These are phyloP conservation scores for Microsporum canis DNA, from an alignment of 2,329 filamentous ascomycete species.

Conservation along the genomic window DNA sequence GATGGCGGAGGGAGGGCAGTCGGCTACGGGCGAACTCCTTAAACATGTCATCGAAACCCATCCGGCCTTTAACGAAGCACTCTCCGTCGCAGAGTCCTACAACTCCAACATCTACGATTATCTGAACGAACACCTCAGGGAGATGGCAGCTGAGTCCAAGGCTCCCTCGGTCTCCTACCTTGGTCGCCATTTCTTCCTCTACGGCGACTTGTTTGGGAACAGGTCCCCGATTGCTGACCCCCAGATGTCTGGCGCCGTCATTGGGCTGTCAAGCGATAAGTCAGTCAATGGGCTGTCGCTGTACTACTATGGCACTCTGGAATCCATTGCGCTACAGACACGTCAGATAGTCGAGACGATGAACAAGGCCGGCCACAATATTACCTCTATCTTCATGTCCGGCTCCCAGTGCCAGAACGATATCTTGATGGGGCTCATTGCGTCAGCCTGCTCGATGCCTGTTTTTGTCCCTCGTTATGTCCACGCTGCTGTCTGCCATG, in stretches of 20 bases:
- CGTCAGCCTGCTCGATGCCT: constrained; percentile 81
- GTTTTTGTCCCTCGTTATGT: constrained; percentile 90
- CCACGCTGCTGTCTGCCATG: constrained; percentile 89
- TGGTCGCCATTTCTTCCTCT: constrained; percentile 93
- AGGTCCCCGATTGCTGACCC: constrained; percentile 86
- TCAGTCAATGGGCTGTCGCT: constrained; percentile 76
- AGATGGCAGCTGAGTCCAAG: constrained; percentile 55
- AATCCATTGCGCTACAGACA: constrained; percentile 96
- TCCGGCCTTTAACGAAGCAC: constrained; percentile 71
- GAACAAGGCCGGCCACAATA: constrained; percentile 79
- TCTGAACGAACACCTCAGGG: constrained; percentile 73
- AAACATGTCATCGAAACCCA: constrained; percentile 94
- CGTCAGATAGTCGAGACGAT: constrained; percentile 89
- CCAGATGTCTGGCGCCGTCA: constrained; percentile 80
- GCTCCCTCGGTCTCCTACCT: constrained; percentile 76
- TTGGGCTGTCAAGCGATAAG: constrained; percentile 79
- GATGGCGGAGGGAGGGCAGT: constrained; percentile 96
- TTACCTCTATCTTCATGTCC: constrained; percentile 95
- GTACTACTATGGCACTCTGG: constrained; percentile 91
- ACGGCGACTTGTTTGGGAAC: constrained; percentile 95
- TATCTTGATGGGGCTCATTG: constrained; percentile 81
- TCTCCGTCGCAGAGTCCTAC: constrained; percentile 66
- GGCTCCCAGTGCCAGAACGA: constrained; percentile 95
- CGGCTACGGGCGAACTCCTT: constrained; percentile 85
- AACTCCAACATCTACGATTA: constrained; percentile 91